Evolutionary conservation across 805 yeast genomes (phyloP).

Genomic region (Debaryomyces hansenii): DNA sequence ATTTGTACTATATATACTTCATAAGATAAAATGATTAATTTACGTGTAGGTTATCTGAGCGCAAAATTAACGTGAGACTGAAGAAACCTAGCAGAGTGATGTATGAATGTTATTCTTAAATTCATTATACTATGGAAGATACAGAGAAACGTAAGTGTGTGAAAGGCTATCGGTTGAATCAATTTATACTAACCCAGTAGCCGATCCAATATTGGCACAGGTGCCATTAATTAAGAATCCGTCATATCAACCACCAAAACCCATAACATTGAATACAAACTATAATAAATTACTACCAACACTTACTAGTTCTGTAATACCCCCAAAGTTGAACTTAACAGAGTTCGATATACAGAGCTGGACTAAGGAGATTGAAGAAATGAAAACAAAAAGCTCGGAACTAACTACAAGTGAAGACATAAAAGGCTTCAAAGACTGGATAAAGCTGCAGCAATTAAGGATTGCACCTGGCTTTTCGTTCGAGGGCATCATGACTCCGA

Average conservation of each 20-base stretch:
- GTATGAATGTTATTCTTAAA: not conserved
- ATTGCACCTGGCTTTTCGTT: conserved; percentile 43
- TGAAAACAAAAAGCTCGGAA: conserved; percentile 9
- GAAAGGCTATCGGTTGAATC: not conserved
- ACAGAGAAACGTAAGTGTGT: conserved; percentile 22
- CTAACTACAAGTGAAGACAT: conserved; percentile 12
- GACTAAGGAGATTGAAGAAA: conserved; percentile 20
- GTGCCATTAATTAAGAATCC: conserved; percentile 59
- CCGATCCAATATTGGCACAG: conserved; percentile 49
- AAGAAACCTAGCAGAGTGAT: not conserved
- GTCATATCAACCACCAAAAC: conserved; percentile 51
- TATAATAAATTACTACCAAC: conserved; percentile 42
- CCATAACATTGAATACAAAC: conserved; percentile 52
- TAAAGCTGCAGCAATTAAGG: conserved; percentile 25
- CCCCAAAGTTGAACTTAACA: conserved; percentile 34
- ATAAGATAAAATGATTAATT: not conserved
- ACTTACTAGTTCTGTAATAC: conserved; percentile 30
- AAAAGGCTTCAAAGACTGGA: conserved; percentile 28
- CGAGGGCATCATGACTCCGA: conserved; percentile 32
- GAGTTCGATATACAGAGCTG: conserved; percentile 27
- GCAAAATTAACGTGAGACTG: not conserved
- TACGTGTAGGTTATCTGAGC: not conserved
- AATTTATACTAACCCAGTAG: conserved; percentile 18
- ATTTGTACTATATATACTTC: not conserved
- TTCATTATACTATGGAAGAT: conserved; percentile 15